Conservation (phyloP, 345 rosid species). For the Populus euphratica region DNA sequence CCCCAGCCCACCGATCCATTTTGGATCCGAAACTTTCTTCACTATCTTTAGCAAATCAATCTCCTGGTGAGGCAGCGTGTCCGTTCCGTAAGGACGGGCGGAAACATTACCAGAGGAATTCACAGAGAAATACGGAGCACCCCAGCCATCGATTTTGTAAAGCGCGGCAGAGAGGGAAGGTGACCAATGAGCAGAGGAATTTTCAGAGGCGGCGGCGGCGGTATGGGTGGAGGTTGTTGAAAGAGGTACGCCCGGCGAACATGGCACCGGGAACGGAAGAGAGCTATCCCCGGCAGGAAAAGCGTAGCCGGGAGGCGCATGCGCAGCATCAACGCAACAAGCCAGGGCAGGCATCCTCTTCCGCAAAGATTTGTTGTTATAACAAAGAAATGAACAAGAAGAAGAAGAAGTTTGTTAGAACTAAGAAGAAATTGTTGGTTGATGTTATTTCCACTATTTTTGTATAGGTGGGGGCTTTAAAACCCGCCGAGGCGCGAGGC, state of each 20-base stretch:
- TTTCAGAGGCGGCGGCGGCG: slow-evolving; percentile 5
- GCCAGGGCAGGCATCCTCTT: slow-evolving; percentile 88
- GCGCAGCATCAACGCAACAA: slow-evolving; percentile 66
- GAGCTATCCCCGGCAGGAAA: slow-evolving; percentile 48
- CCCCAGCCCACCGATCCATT: slow-evolving; percentile 70
- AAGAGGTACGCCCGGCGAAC: slow-evolving; percentile 26
- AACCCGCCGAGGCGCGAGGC: slow-evolving; percentile 99
- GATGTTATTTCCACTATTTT: slow-evolving; percentile 2
- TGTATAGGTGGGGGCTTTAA: slow-evolving; percentile 82
- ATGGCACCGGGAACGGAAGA: slow-evolving; percentile 36
- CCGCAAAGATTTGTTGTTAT: slow-evolving; percentile 27
- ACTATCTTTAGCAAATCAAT: slow-evolving; percentile 75
- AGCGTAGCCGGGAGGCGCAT: slow-evolving; percentile 60
- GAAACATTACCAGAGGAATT: slow-evolving; percentile 67
- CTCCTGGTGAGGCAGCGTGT: slow-evolving; percentile 71
- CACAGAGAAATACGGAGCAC: slow-evolving; percentile 79
- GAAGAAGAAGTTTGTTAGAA: not conserved
- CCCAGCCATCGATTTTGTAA: slow-evolving; percentile 76
- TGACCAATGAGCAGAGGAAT: slow-evolving; percentile 50
- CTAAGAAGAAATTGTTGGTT: not conserved
- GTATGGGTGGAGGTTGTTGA: slow-evolving; percentile 17
- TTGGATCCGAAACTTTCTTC: slow-evolving; percentile 74
- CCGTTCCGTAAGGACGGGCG: slow-evolving; percentile 62
- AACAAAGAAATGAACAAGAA: not conserved
- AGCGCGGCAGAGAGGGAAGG: slow-evolving; percentile 61